Percentiles rank a stretch among this genome's conserved stretches.
Evolutionary conservation across 23 red algal genomes (phyloP).

Genomic region (Pyropia yezoensis): DNA sequence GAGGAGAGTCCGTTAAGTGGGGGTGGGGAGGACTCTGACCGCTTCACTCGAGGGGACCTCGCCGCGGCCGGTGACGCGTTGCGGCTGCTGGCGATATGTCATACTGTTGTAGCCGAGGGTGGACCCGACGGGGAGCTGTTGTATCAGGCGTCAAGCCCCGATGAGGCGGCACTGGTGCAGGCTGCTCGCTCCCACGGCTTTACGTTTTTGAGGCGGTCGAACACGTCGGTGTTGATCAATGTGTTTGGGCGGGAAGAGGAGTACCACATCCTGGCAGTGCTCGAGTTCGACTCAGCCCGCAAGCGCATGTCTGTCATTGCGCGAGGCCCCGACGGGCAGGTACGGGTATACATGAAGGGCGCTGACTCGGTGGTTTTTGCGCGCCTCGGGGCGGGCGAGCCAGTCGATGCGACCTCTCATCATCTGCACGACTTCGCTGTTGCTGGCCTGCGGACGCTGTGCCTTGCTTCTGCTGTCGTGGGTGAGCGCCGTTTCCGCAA

Average conservation of each 20-base stretch:
- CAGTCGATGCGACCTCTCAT: slow-evolving; percentile 18
- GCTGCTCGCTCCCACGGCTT: slow-evolving; percentile 64
- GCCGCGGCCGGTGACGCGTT: slow-evolving; percentile 8
- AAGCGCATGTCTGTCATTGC: slow-evolving; percentile 97
- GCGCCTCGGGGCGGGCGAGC: slow-evolving; percentile 39
- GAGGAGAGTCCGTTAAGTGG: too few species aligned
- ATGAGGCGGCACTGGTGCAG: slow-evolving; percentile 85
- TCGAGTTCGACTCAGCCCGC: slow-evolving; percentile 87
- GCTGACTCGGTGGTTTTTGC: slow-evolving; percentile 89
- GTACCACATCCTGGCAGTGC: slow-evolving; percentile 51
- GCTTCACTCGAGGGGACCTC: too few species aligned
- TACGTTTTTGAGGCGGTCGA: slow-evolving; percentile 50
- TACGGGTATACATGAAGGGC: slow-evolving; percentile 79
- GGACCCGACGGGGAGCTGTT: not conserved
- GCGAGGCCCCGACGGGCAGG: slow-evolving; percentile 49
- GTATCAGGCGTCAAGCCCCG: slow-evolving; percentile 69
- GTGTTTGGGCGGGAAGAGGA: slow-evolving; percentile 41
- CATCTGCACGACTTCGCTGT: slow-evolving; percentile 80
- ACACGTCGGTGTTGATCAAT: slow-evolving; percentile 30
- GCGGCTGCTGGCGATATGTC: slow-evolving; percentile 68
- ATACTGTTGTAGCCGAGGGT: slow-evolving; percentile 61
- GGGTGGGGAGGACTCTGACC: too few species aligned
- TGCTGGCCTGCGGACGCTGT: slow-evolving; percentile 78
- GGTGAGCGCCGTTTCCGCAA: slow-evolving; percentile 57
- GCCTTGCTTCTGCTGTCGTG: slow-evolving; percentile 68